Evolutionary conservation across 805 yeast species (phyloP).

Genomic region (Ogataea paraovalis): DNA sequence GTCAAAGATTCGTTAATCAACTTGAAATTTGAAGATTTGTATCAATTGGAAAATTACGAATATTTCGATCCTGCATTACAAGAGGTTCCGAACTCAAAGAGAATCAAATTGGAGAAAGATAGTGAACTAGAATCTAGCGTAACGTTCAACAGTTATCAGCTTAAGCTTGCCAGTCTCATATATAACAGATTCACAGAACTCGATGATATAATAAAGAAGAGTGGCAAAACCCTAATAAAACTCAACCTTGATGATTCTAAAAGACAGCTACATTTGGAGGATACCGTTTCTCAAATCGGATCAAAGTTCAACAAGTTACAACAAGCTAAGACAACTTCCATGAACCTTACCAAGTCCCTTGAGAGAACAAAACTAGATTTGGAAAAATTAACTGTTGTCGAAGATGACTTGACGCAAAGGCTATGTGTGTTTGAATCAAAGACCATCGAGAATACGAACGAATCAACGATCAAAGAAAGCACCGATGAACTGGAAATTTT

Average conservation of each 20-base stretch:
- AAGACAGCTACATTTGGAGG: constrained; percentile 39
- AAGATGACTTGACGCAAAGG: constrained; percentile 6
- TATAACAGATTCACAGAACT: constrained; percentile 31
- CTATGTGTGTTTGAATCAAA: constrained; percentile 4
- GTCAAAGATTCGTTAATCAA: constrained; percentile 18
- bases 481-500: constrained; percentile 12
- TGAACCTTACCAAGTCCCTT: constrained; percentile 27
- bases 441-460: constrained; percentile 7
- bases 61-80: constrained; percentile 14
- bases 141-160: constrained; percentile 30
- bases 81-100: constrained; percentile 10
- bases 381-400: constrained; percentile 14
- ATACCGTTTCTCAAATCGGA: constrained; percentile 37
- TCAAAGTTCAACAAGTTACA: constrained; percentile 36
- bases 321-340: constrained; percentile 29
- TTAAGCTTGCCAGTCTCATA: constrained; percentile 34
- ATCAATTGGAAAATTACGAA: constrained; percentile 13
- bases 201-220: constrained; percentile 20
- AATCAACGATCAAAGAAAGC: constrained; percentile 8
- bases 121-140: constrained; percentile 1
- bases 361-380: constrained; percentile 31
- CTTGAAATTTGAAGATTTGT: constrained; percentile 11
- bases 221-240: constrained; percentile 19
- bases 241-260: constrained; percentile 36
- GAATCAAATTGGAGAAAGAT: constrained; percentile 20